Base-by-base conservation (phyloP, 345 rosid genomes). In the Zanthoxylum bungeanum region DNA sequence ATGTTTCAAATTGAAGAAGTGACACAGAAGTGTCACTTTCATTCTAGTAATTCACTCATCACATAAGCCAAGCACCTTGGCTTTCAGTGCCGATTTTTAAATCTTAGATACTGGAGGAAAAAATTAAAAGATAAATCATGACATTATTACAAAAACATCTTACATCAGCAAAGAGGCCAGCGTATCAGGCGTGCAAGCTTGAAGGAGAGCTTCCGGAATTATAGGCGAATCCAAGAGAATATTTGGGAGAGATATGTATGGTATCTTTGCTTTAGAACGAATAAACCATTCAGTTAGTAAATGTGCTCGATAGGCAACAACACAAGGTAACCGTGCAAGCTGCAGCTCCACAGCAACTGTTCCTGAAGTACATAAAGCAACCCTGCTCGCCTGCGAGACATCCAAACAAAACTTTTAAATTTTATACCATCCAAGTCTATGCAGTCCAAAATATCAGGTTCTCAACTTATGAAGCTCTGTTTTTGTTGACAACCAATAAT, bases 351-450 rank as follows among this genome's bases (percentile, higher is more conserved):
- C 71, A 30, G 97, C 97, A 68, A 85, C 98, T n/a, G 98, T 90
- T 80, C 98, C 98, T n/a, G 97, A 94, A 68, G 97, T 92, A 77
- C 98, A 94, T 65, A 94, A 76, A 16, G 98, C 98, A 73, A 83
- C 88, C 71, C 40, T 77, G 68, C 98, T 92, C 56, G 85, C 97
- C 98, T 94, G 93, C 80, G 77, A 47, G 51, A 69, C 36, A 51
- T 76, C 21, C 6, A 66, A 52, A 51, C 44, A 51, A 67, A 25
- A 12, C 28, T 28, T 46, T 31, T 34, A 17, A 30, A 34, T 22
- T 21, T 66, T 55, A 49, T 42, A 7, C 31, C 64, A 49, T 36
- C 42, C 55, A 30, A 64, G 17, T 9, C 52, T 25, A 30, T 49
- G 31, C 52, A n/a, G 28, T 68, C 60, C 51, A n/a, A 14, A 39